phyloP scores from a whole-genome alignment of 2,329 filamentous ascomycete species.

The Arthrobotrys sphaeroides region DNA sequence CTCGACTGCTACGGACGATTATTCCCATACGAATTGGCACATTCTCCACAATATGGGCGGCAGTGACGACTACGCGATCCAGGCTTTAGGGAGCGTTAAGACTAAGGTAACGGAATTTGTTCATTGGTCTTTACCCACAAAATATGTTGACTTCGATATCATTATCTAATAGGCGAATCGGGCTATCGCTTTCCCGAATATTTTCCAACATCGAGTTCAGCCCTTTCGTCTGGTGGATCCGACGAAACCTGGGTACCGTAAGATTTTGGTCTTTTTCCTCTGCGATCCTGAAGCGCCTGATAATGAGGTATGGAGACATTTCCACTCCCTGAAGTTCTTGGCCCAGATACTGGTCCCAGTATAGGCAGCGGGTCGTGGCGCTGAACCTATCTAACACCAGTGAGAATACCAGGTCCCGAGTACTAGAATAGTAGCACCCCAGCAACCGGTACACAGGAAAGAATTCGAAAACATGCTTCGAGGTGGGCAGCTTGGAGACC shows the following conservation, averaged over 20 bases:
- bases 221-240: constrained; percentile 66
- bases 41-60: constrained; percentile 11
- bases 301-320: constrained; percentile 16
- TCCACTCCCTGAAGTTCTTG: constrained; percentile 21
- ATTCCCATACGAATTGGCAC: constrained; percentile 60
- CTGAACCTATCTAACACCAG: constrained; percentile 55
- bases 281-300: constrained; percentile 65
- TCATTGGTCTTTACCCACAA: constrained; percentile 7
- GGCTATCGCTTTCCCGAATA: constrained; percentile 67
- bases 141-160: constrained; percentile 13
- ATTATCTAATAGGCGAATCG: constrained; percentile 61
- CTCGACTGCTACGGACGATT: constrained; percentile 65
- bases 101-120: constrained; percentile 20
- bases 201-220: constrained; percentile 66
- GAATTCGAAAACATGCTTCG: constrained; percentile 13
- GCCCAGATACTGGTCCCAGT: background rate
- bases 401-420: constrained; percentile 8
- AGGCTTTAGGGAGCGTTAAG: constrained; percentile 20
- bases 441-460: constrained; percentile 22
- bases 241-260: constrained; percentile 67
- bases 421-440: constrained; percentile 28
- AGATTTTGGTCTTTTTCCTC: constrained; percentile 69
- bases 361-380: background rate
- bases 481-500: background rate
- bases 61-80: constrained; percentile 5